Base-by-base conservation (phyloP, 257 asterid genomes). In the Forsythia suspensa region DNA sequence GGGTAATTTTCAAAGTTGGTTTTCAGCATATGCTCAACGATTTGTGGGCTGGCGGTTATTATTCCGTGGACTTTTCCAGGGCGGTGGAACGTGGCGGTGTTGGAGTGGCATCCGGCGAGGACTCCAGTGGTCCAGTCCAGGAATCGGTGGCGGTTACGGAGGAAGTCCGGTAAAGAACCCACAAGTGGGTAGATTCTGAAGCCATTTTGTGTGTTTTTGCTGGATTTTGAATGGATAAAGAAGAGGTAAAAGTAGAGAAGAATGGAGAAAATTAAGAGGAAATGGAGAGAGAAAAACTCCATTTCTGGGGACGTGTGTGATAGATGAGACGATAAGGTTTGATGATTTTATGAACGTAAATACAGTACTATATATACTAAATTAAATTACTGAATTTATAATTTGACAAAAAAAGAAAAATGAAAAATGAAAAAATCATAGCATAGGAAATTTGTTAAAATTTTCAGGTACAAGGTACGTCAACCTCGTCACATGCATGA, bases 91-190 rank as follows among this genome's bases (percentile, higher is more conserved):
- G 88, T 88, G 78, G 98, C 70, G 74, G 97, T 84, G 86, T 87
- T 79, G 80, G 90, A 77, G 72, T 88, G 91, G 85, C 91, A 84
- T 55, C 24, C 24, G 43, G 94, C 69, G 55, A 95, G 92, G 75
- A 87, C 68, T 2, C 65, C 89, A 41, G 97, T 86, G 71, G 75
- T 71, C 99, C 99, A 95, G 72, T 95, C 97, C 37, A 90, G 94
- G 85, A 90, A 95, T 39, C 93, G 98, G 89, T 91, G 93, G 89
- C 97, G 97, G 82, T 95, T 87, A 12, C 29, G 84, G 84, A 95
- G 77, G 85, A 95, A 93, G 0, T 79, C 94, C 4, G 99, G 99
- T 41, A 95, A 84, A 36, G 89, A 16, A 7, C 99, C 99, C 51
- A 93, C 65, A 7, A 91, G 4, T 1, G 98, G 99, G 82, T 89